Conservation (phyloP, 305 asterid species). For the Fraxinus nigra region DNA sequence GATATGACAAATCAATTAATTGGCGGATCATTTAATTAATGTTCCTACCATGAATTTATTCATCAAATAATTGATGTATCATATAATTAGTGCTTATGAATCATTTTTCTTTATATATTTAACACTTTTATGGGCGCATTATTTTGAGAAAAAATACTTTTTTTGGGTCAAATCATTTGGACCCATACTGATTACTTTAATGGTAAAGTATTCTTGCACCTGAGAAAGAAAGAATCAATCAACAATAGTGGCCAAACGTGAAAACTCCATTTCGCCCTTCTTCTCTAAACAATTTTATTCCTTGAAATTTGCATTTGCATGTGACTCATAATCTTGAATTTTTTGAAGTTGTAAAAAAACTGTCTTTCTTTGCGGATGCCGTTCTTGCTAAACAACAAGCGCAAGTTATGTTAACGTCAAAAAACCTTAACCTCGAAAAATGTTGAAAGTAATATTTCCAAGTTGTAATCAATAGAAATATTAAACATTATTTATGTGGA, state of each 20-base stretch:
- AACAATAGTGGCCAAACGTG: neutral
- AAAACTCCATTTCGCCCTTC: neutral
- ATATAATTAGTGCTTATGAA: neutral
- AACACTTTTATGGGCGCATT: neutral
- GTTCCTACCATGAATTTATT: neutral
- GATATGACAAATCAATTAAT: neutral
- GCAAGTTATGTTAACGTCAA: neutral
- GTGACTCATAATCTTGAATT: neutral
- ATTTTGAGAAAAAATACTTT: neutral
- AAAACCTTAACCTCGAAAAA: neutral
- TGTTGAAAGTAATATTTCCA: too few species aligned
- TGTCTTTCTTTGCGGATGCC: neutral
- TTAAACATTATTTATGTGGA: too few species aligned
- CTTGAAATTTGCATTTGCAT: neutral
- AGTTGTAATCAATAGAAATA: too few species aligned
- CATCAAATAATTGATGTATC: neutral
- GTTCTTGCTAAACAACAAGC: neutral
- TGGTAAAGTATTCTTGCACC: neutral
- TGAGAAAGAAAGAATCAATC: neutral
- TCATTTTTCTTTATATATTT: too few species aligned
- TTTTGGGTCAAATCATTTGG: neutral
- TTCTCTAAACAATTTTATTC: neutral
- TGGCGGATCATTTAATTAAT: neutral
- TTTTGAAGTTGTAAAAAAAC: neutral
- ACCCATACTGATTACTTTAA: neutral